Conservation (phyloP, 257 asterid species). For the Solanum clarkiae region DNA sequence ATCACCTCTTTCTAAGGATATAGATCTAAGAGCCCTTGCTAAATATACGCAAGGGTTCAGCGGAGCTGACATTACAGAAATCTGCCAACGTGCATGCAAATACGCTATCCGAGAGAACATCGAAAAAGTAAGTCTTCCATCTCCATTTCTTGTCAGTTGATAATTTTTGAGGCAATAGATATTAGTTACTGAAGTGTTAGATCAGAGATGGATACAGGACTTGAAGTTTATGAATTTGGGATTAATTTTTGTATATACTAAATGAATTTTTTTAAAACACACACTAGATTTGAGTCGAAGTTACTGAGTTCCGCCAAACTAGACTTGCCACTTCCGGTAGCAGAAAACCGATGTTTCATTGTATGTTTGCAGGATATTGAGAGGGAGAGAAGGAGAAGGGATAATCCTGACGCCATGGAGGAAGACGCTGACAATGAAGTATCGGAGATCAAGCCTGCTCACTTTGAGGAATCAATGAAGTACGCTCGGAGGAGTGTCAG, state of each 20-base stretch:
- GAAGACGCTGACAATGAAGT: constrained; percentile 67
- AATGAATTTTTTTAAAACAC: not conserved
- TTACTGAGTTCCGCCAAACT: not conserved
- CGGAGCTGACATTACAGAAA: constrained; percentile 87
- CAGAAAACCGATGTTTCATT: not conserved
- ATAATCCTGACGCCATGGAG: constrained; percentile 73
- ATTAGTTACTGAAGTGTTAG: not conserved
- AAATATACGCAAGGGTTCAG: constrained; percentile 85
- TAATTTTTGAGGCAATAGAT: not conserved
- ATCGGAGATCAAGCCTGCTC: constrained; percentile 60
- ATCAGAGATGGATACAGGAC: not conserved
- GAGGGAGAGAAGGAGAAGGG: constrained; percentile 58
- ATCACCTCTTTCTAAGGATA: constrained; percentile 70
- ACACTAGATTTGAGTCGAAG: not conserved
- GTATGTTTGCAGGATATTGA: constrained; percentile 47
- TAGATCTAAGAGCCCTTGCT: constrained; percentile 71
- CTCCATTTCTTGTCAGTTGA: not conserved
- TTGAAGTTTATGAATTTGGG: not conserved
- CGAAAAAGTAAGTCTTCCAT: constrained; percentile 43
- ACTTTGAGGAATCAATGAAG: constrained; percentile 85
- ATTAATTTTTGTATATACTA: not conserved
- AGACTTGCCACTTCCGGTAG: not conserved
- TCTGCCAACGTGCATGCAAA: constrained; percentile 87
- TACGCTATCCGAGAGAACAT: constrained; percentile 89
- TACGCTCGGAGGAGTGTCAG: constrained; percentile 74